Base-by-base conservation (phyloP, 768 basidiomycete genomes). In the Xanthoconium stramineum region DNA sequence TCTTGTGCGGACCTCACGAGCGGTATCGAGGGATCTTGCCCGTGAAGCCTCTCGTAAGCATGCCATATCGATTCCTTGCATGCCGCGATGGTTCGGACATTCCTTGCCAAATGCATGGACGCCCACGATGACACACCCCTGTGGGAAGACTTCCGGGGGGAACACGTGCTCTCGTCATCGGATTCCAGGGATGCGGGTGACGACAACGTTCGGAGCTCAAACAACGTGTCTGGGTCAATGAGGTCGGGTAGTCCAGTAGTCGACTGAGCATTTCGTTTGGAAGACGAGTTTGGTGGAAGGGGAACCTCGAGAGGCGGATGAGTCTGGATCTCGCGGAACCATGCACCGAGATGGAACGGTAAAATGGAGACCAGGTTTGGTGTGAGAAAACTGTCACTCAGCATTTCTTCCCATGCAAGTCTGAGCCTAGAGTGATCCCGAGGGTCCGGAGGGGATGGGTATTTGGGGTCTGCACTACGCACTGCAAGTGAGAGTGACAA, bases 21-120 rank as follows among this genome's bases (percentile, higher is more conserved):
- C 9, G 67, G 72, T n/a, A 75, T 69, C 37, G 75, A 72, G 9
- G 70, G 63, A 28, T 75, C 75, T 40, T 75, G 78, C 2, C 70
- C 67, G 37, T 69, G 72, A 0, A 87, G 67, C 51, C 72, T 74
- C 44, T 80, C 70, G 65, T 88, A 90, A 66, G 85, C 84, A 20
- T 70, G 68, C 81, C 81, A 87, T 39, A 91, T 81, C 19, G 84
- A 81, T 39, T 87, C 86, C 63, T 88, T 88, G 73, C 87, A 90
- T 15, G 78, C 81, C 28, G 69, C 63, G 28, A 89, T 77, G 19
- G 79, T 80, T 32, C 75, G 76, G 10, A 89, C 80, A 29, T 74
- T 79, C 57, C 78, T 80, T 13, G 81, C 82, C 11, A 91, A 75
- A 65, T 89, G 88, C 80, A 91, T 84, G 29, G 78, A 71, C n/a